Percentiles rank a stretch among this genome's conserved stretches.
These are phyloP conservation scores for Cornus suecica DNA, from an alignment of 148 eudicot species.

Conservation along the genomic window DNA sequence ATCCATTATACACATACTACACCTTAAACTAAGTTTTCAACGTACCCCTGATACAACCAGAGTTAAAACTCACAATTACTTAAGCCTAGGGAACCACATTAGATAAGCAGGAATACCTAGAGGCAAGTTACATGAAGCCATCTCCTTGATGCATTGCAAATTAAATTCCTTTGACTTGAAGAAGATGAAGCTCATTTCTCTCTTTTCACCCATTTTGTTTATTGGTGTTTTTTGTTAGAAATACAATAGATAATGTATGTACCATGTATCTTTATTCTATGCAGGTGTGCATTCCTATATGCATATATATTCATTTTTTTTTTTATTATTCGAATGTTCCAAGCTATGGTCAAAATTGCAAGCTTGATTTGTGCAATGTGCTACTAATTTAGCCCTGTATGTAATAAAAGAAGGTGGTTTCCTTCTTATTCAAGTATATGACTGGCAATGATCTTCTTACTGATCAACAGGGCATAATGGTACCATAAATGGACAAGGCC, in stretches of 20 bases:
- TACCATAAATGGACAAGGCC: constrained; percentile 93
- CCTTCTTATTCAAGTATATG: background rate
- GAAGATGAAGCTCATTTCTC: background rate
- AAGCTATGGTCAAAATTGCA: background rate
- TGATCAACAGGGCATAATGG: constrained; percentile 82
- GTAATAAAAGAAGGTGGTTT: background rate
- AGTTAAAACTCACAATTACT: no score
- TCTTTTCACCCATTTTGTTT: background rate
- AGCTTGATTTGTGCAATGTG: constrained; percentile 1
- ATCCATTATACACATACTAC: no score
- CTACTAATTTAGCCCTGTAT: background rate
- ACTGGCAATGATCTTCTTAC: background rate
- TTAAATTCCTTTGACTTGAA: background rate
- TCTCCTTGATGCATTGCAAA: background rate
- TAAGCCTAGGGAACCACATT: background rate
- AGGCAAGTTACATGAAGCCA: background rate
- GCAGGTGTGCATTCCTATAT: background rate
- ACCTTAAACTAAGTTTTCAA: no score
- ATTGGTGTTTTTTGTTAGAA: background rate
- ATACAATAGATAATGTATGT: background rate
- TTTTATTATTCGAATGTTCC: background rate
- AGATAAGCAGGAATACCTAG: background rate
- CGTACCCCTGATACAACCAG: no score
- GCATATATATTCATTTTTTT: no score
- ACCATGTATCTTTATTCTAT: no score